These are phyloP conservation scores for Stachybotrys elegans DNA, from an alignment of 2,329 filamentous ascomycete species.

Conservation along the genomic window DNA sequence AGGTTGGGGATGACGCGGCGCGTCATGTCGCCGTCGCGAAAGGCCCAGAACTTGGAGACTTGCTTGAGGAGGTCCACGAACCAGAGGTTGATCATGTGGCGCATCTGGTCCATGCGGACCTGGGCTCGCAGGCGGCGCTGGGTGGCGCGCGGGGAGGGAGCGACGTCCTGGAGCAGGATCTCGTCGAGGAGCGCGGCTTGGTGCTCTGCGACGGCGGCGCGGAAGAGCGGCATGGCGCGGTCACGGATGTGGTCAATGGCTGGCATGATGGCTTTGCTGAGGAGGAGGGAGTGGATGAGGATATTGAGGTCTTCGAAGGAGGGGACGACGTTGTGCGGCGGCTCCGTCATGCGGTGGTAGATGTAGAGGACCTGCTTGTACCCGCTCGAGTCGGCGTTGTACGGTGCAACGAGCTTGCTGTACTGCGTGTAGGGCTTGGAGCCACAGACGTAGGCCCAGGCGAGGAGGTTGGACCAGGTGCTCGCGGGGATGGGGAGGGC, in stretches of 20 bases:
- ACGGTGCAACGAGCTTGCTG: too few relatives aligned
- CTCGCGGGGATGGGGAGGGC: slow-evolving; percentile 47
- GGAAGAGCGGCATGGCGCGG: slow-evolving; percentile 35
- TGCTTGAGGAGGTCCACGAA: slow-evolving; percentile 20
- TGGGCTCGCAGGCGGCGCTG: slow-evolving; percentile 22
- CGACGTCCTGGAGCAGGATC: slow-evolving; percentile 21
- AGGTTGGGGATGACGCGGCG: slow-evolving; percentile 22
- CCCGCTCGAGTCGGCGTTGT: too few relatives aligned
- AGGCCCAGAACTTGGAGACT: slow-evolving; percentile 14
- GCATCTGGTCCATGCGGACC: slow-evolving; percentile 24
- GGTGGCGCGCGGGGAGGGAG: slow-evolving; percentile 9
- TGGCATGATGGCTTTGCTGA: slow-evolving; percentile 16
- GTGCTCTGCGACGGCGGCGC: slow-evolving; percentile 17
- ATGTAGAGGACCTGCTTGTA: too few relatives aligned
- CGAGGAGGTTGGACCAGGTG: slow-evolving; percentile 63
- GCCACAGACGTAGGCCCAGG: slow-evolving; percentile 59
- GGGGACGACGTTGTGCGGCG: slow-evolving; percentile 52
- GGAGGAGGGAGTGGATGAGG: slow-evolving; percentile 34
- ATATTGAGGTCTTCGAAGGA: slow-evolving; percentile 51
- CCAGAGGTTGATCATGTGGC: slow-evolving; percentile 22
- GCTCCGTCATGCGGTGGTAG: slow-evolving; percentile 53
- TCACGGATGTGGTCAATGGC: slow-evolving; percentile 33
- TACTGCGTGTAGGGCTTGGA: slow-evolving; percentile 32
- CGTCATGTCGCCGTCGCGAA: slow-evolving; percentile 16
- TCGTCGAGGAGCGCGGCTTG: slow-evolving; percentile 25